Base-by-base conservation (phyloP, 805 yeast genomes). In the Nakazawaea laoshanensis region DNA sequence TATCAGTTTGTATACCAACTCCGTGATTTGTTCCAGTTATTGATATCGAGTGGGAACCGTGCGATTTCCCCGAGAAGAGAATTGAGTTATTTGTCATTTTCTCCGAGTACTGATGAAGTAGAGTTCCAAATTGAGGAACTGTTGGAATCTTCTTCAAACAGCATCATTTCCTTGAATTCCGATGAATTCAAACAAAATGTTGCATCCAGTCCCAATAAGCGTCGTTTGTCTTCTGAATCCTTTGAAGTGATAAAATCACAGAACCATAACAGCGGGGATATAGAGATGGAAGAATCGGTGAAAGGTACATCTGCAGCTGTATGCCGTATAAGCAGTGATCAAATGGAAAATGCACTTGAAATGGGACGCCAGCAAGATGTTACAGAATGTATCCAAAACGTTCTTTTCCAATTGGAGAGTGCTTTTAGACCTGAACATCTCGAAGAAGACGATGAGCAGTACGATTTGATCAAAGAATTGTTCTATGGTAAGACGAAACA, bases 291-390 rank as follows among this genome's bases (percentile, higher is more conserved):
- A 10, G 39, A 42, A 14, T 7, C 10, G 10, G 25, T 13, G 13
- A 9, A 19, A 18, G 24, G 7, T 12, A 20, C 29, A 2, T 20
- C 39, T 9, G 36, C 39, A 7, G 36, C 37, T 11, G 26, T 31
- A 26, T 35, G 38, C 19, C 30, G 30, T 24, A 71, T 71, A 10
- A 61, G 67, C 38, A 57, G 74, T 4, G 83, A 77, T 40, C 86
- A 80, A 47, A 68, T 81, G 55, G 87, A 75, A 37, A 71, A 77
- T 45, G 77, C 92, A 0, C 63, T 79, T 33, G 88, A 84, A 48
- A 64, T 78, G 48, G 95, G 96, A 2, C 66, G 94, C 42, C 98
- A 92, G 52, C 98, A 92, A 53, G 98, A 92, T 61, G 97, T 92
- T 13, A 87, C 96, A 0, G 98, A 92, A 52, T 89, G 97, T 54